phyloP scores from a whole-genome alignment of 176 grass and related monocot species.

The Oryza nivara region DNA sequence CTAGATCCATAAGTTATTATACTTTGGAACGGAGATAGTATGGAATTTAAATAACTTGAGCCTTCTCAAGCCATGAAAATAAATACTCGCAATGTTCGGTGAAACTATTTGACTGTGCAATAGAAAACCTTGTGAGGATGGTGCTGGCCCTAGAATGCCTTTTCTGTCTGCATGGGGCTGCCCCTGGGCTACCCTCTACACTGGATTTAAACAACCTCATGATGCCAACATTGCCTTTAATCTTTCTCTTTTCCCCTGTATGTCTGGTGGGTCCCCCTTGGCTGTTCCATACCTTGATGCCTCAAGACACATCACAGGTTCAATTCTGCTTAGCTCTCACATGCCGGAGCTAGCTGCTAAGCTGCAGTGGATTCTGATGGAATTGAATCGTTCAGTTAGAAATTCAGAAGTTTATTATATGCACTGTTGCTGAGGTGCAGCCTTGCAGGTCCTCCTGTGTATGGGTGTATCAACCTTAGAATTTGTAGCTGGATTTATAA shows the following conservation, averaged over 20 bases:
- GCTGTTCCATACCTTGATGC: slow-evolving; percentile 5
- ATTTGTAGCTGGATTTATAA: neutral
- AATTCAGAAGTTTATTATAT: neutral
- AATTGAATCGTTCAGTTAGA: neutral
- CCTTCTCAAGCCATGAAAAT: neutral
- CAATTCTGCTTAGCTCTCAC: neutral
- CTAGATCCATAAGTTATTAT: no score
- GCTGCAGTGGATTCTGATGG: neutral
- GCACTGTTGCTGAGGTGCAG: neutral
- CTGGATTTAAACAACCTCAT: slow-evolving; percentile 26
- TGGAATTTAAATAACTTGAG: no score
- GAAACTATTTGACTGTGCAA: neutral
- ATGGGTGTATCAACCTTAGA: slow-evolving; percentile 17
- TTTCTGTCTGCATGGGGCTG: neutral
- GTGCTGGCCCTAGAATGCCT: neutral
- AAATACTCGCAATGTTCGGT: neutral
- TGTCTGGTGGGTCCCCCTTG: neutral
- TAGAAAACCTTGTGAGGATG: neutral
- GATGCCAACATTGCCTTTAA: slow-evolving; percentile 37
- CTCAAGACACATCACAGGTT: neutral
- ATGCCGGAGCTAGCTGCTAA: neutral
- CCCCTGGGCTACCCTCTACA: slow-evolving; percentile 5
- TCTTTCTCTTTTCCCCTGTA: slow-evolving; percentile 26
- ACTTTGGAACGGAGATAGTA: no score
- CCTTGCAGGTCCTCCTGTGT: neutral